Percentiles rank a stretch among this genome's conserved stretches.
Conservation (phyloP, 1,284 basidiomycete species). For the Puccinia sorghi region DNA sequence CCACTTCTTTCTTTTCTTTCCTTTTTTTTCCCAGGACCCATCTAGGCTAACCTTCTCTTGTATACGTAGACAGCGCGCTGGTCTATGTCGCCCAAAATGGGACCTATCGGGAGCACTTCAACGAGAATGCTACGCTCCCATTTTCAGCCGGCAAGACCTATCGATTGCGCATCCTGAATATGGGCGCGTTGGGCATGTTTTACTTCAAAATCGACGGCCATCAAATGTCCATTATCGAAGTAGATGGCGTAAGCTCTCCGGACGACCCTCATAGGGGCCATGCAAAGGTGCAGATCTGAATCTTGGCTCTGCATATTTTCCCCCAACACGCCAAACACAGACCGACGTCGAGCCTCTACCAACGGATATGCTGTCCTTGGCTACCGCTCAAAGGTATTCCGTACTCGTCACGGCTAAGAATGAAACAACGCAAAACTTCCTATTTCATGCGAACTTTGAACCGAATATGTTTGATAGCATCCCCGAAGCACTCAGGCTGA, state of each 20-base stretch:
- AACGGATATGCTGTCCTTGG: constrained; percentile 70
- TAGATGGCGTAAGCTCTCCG: constrained; percentile 76
- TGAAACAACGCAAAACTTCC: constrained; percentile 77
- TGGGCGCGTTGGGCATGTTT: constrained; percentile 63
- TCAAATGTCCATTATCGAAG: constrained; percentile 81
- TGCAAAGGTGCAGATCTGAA: background rate
- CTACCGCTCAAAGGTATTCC: constrained; percentile 91
- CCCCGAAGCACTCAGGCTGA: constrained; percentile 71
- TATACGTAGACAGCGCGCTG: constrained; percentile 68
- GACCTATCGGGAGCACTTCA: constrained; percentile 57
- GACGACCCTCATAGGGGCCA: no score
- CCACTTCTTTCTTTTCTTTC: background rate
- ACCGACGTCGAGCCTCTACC: constrained; percentile 70
- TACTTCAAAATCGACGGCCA: constrained; percentile 90
- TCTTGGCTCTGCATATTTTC: background rate
- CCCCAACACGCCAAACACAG: background rate
- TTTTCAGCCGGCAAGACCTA: constrained; percentile 74
- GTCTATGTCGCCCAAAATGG: constrained; percentile 78
- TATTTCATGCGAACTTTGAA: constrained; percentile 86
- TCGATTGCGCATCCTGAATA: constrained; percentile 78
- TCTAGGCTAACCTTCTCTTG: background rate
- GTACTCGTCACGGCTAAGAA: constrained; percentile 85
- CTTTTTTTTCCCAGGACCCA: background rate
- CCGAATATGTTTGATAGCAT: constrained; percentile 77
- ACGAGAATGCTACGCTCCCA: constrained; percentile 79